Conservation (phyloP, 305 asterid species). For the Solanum hybrid region DNA sequence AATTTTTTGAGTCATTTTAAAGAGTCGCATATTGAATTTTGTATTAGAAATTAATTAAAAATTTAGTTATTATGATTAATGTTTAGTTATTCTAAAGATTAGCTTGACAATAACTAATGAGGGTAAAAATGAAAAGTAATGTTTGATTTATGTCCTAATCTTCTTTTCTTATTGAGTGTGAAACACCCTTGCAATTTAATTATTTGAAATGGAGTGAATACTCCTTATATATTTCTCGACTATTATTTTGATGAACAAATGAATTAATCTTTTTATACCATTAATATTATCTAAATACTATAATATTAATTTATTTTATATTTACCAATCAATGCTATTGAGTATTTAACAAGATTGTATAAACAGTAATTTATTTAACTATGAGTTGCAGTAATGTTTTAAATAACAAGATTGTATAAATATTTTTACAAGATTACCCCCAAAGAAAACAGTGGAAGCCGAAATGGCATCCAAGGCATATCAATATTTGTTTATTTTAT, state of each 20-base stretch:
- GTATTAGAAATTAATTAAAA: neutral
- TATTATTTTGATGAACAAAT: too few relatives aligned
- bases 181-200: neutral
- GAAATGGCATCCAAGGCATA: neutral
- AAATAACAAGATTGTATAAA: neutral
- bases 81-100: too few relatives aligned
- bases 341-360: neutral
- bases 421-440: neutral
- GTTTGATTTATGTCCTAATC: neutral
- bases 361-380: neutral
- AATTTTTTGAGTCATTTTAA: too few relatives aligned
- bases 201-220: neutral
- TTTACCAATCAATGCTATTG: neutral
- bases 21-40: too few relatives aligned
- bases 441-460: neutral
- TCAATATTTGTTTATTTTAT: neutral
- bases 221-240: neutral
- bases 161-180: too few relatives aligned
- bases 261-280: too few relatives aligned
- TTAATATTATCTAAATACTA: too few relatives aligned
- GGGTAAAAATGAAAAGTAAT: too few relatives aligned
- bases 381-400: neutral
- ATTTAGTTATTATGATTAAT: too few relatives aligned
- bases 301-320: too few relatives aligned
- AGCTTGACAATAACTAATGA: too few relatives aligned